Percentiles rank a stretch among this genome's conserved stretches.
These are phyloP conservation scores for Begonia fuchsioides DNA, from an alignment of 306 rosid species.

Conservation along the genomic window DNA sequence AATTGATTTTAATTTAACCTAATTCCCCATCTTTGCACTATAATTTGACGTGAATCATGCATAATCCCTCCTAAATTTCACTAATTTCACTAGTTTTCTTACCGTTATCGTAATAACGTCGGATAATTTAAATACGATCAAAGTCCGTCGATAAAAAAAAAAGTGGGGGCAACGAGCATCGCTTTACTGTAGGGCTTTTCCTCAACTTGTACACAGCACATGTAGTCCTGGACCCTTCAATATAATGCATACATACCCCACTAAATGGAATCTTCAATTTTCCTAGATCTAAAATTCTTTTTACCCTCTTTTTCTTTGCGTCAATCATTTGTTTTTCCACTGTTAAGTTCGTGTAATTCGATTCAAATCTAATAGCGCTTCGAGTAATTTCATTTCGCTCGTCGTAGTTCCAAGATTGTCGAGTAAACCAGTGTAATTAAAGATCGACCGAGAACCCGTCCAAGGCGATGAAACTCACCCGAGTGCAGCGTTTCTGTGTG, in stretches of 20 bases:
- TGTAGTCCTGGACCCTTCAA: background rate
- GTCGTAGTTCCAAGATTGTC: background rate
- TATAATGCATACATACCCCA: background rate
- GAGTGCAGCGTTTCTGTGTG: too few relatives aligned
- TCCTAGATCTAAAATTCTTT: background rate
- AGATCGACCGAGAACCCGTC: too few relatives aligned
- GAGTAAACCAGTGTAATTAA: background rate
- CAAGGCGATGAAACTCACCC: too few relatives aligned
- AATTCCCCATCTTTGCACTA: too few relatives aligned
- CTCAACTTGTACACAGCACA: too few relatives aligned
- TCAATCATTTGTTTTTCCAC: background rate
- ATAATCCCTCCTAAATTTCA: background rate
- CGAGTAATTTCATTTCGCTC: background rate
- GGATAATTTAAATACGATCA: background rate
- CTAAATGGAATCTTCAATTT: background rate
- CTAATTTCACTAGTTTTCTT: background rate
- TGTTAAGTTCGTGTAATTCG: background rate
- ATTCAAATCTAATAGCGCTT: background rate
- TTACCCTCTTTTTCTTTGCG: background rate
- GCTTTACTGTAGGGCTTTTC: too few relatives aligned
- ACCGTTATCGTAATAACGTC: background rate
- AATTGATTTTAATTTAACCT: too few relatives aligned
- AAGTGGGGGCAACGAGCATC: background rate
- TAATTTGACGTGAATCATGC: too few relatives aligned
- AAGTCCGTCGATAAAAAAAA: background rate